Conservation (phyloP, 345 rosid genomes). For the Rhodomyrtus tomentosa region DNA sequence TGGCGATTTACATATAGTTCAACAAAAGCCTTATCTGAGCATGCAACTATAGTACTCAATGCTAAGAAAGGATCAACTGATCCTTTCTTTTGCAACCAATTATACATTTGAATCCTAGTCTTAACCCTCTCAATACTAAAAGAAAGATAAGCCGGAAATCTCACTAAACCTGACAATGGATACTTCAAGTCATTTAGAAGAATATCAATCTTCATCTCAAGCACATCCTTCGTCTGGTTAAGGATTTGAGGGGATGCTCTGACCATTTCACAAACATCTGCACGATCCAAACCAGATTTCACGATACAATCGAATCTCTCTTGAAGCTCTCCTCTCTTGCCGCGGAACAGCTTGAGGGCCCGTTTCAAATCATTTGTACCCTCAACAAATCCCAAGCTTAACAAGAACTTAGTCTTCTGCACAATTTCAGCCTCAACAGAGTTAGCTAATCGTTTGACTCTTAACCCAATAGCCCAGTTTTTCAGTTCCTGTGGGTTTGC, state of each 20-base stretch:
- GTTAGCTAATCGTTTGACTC: constrained; percentile 21
- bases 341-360: constrained; percentile 43
- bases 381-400: constrained; percentile 40
- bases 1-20: constrained; percentile 32
- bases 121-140: constrained; percentile 36
- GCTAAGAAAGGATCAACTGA: constrained; percentile 13
- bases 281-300: constrained; percentile 46
- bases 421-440: constrained; percentile 7
- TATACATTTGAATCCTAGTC: constrained; percentile 47
- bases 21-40: constrained; percentile 26
- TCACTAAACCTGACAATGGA: constrained; percentile 31
- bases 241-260: constrained; percentile 55
- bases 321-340: constrained; percentile 53
- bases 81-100: constrained; percentile 52
- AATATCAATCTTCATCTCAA: constrained; percentile 41
- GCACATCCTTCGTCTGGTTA: constrained; percentile 30
- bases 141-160: constrained; percentile 41
- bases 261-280: constrained; percentile 43
- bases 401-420: constrained; percentile 42
- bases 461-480: constrained; percentile 27
- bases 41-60: constrained; percentile 39
- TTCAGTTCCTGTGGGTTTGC: constrained; percentile 42
- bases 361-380: constrained; percentile 24
- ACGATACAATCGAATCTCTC: constrained; percentile 69
- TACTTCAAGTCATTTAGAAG: constrained; percentile 43